Conservation (phyloP, 345 rosid species). For the Syzygium oleosum region DNA sequence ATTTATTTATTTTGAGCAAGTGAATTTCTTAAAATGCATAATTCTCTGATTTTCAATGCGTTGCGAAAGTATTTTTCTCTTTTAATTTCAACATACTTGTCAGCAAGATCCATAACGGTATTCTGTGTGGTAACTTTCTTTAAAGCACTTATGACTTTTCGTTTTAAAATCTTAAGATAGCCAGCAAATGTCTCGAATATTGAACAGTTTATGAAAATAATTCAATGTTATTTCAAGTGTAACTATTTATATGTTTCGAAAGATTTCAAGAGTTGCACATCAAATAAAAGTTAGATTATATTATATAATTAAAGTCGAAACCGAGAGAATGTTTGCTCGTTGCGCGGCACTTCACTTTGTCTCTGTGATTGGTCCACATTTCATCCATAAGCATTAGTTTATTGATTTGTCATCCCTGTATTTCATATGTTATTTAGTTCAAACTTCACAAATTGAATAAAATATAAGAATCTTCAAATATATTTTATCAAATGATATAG, state of each 20-base stretch:
- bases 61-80: too few species aligned
- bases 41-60: background rate
- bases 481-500: background rate
- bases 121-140: background rate
- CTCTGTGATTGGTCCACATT: accelerated
- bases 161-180: too few species aligned
- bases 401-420: background rate
- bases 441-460: background rate
- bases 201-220: accelerated
- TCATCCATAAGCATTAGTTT: background rate
- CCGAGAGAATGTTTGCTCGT: accelerated
- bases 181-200: background rate
- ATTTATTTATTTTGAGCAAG: background rate
- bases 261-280: background rate
- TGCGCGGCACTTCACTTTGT: accelerated
- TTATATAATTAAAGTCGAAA: background rate
- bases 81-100: background rate
- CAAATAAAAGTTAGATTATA: background rate
- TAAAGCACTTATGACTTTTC: background rate
- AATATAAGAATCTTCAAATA: background rate
- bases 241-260: accelerated
- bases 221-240: accelerated
- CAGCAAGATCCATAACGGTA: accelerated
- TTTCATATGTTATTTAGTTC: background rate
- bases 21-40: background rate